Evolutionary conservation across 768 basidiomycete genomes (phyloP).

Genomic region (Mycena polygramma): DNA sequence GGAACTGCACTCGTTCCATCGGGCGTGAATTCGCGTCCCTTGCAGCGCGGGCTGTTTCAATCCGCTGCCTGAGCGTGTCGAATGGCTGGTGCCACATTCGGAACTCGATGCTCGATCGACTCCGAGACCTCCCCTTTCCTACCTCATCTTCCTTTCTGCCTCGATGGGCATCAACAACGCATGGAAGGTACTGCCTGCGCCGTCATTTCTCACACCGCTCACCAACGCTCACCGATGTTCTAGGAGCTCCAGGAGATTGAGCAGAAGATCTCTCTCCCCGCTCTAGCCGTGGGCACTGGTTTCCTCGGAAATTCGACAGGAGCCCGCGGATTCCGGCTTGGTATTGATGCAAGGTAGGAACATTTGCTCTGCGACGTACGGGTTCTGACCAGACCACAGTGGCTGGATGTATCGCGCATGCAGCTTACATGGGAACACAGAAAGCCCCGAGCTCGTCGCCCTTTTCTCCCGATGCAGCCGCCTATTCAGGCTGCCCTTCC

Average conservation of each 20-base stretch:
- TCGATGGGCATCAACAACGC: slow-evolving; percentile 11
- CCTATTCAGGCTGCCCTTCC: slow-evolving; percentile 52
- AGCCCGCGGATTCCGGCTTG: slow-evolving; percentile 50
- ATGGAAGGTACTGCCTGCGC: slow-evolving; percentile 5
- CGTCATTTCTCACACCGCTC: background rate
- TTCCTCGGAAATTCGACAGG: slow-evolving; percentile 48
- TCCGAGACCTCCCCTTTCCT: background rate
- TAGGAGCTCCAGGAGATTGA: slow-evolving; percentile 49
- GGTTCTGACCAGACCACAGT: slow-evolving; percentile 11
- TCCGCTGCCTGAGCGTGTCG: no score
- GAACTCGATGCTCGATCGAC: background rate
- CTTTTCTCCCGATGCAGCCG: slow-evolving; percentile 57
- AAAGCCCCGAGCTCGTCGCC: slow-evolving; percentile 57
- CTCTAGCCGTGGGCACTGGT: slow-evolving; percentile 49
- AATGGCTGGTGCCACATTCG: no score
- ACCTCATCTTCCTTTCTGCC: background rate
- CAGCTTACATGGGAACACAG: slow-evolving; percentile 52
- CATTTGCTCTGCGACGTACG: background rate
- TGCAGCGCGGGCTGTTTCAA: no score
- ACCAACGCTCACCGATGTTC: background rate
- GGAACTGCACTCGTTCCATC: no score
- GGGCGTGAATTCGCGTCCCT: no score
- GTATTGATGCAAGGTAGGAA: slow-evolving; percentile 52
- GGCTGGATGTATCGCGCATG: slow-evolving; percentile 31
- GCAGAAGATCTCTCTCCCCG: slow-evolving; percentile 47